Evolutionary conservation across 2,329 filamentous ascomycete genomes (phyloP), one percentile per base, ranked within the genome.

Genomic region (Drechslerella stenobrocha): DNA sequence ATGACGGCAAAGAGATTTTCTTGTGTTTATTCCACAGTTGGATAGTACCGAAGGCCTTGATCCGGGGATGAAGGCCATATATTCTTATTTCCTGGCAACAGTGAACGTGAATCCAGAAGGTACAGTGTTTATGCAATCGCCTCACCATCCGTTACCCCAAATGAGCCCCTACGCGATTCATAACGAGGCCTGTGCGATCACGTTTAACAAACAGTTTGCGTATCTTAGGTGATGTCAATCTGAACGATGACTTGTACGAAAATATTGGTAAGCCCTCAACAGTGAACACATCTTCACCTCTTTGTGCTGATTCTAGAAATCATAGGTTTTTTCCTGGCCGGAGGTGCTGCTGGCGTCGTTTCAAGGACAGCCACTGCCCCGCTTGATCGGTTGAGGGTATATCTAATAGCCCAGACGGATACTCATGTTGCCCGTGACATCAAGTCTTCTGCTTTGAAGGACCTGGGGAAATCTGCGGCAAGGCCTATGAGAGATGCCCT

Each of bases 301-400:
- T 8, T 15, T 15, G 26, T 15, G 81, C 81, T 90, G 77, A 89
- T 88, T 77, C 84, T 90, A 84, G 82, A 87, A 44, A 47, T n/a
- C 2, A 2, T 45, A 95, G 93, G 93, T 83, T 98, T 97, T 80
- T 98, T 97, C 78, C 79, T 95, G 79, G 93, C 93, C 77, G 93
- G 93, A 81, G 93, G 90, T 77, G 81, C 95, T 76, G 90, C 92
- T 76, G 93, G 93, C 76, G 92, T 90, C 76, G 87, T 96, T 74
- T 97, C 92, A 75, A 87, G 93, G 76, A 97, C 93, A 75, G 88
- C 89, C 70, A 98, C 93, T 72, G 93, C 93, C 67, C 93, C 93
- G 66, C 86, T 98, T 77, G 93, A 98, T 79, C 90, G 93, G 73
- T 81, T 98, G 64, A 97, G 97, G 79, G 93, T 98, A 71, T 97